A percentile compares a stretch with the other conserved stretches of the same genome.
These are phyloP conservation scores for Epichloe typhina DNA, from an alignment of 2,329 filamentous ascomycete genomes.

Conservation along the genomic window DNA sequence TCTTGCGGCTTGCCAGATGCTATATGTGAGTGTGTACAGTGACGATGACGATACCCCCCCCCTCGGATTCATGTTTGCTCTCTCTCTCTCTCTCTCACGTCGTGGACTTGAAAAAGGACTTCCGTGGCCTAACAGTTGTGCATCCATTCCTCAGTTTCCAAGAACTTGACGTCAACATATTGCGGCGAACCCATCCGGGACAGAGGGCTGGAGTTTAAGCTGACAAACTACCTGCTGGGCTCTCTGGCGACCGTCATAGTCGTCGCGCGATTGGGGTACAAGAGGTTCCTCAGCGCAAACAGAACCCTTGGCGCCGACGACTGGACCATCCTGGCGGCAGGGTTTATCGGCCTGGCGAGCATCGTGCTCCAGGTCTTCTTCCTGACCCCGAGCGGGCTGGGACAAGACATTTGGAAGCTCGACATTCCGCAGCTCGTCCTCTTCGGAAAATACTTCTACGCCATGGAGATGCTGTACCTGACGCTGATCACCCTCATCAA, in stretches of 20 bases:
- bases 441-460: slow-evolving; percentile 25
- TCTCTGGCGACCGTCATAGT: slow-evolving; percentile 21
- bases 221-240: slow-evolving; percentile 16
- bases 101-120: too few relatives aligned
- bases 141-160: slow-evolving; percentile 1
- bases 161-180: slow-evolving; percentile 10
- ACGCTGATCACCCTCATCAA: slow-evolving; percentile 28
- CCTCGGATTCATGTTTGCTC: too few relatives aligned
- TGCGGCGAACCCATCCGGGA: slow-evolving; percentile 10
- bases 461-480: slow-evolving; percentile 28
- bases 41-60: background rate
- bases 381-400: slow-evolving; percentile 22
- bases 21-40: slow-evolving; percentile 2
- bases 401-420: slow-evolving; percentile 31
- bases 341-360: slow-evolving; percentile 11
- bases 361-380: slow-evolving; percentile 14
- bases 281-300: slow-evolving; percentile 14
- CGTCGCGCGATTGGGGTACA: slow-evolving; percentile 18
- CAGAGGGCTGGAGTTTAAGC: slow-evolving; percentile 18
- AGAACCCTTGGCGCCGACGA: slow-evolving; percentile 20
- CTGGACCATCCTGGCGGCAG: slow-evolving; percentile 15
- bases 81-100: too few relatives aligned
- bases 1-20: slow-evolving; percentile 6
- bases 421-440: slow-evolving; percentile 21
- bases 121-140: too few relatives aligned